Base-by-base conservation (phyloP, 2,329 filamentous ascomycete species). In the Penicillium sp. region DNA sequence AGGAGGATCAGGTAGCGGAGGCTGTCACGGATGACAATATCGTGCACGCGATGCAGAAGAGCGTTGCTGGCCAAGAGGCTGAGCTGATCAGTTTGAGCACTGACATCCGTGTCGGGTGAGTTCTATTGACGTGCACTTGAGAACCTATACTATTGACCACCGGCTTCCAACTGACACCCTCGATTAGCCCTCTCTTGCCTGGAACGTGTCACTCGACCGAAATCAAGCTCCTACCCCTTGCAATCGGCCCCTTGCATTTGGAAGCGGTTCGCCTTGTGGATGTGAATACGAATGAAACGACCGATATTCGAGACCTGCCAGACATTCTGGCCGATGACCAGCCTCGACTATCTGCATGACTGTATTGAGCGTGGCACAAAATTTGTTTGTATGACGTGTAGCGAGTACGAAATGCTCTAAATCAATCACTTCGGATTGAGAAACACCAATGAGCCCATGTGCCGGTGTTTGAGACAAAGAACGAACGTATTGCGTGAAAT, bases 11-110 rank as follows among this genome's bases (percentile, higher is more conserved):
- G 25, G 73, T 85, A 11, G 82, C 83, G 6, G 79, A 81, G 58
- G 82, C 84, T 0, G 80, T 86, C n/a, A 78, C 83, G 3, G 84
- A 87, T 60, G 83, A 86, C 52, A 84, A 84, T 56, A 75, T 83
- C 28, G 74, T 86, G 5, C 84, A 85, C 71, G 82, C 81, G 8
- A 82, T 82, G 72, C 83, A 85, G 65, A 82, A 81, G 70, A 80
- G 77, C 59, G 77, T 79, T 14, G 75, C 75, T 14, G 78, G 77
- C 4, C 81, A 85, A 55, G 78, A 82, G 57, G 81, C 80, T 4
- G 81, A 85, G 46, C 70, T 88, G 40, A 75, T 87, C 40, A 83
- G 82, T 64, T 70, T 87, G 59, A 87, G 82, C 49, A 83, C 85
- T 0, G 85, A 87, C 68, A 76, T 87, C 25, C 78, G 83, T 30